A percentile compares a stretch with the other conserved stretches of the same genome.
Evolutionary conservation across 2,329 filamentous ascomycete genomes (phyloP).

Genomic region (Rhinocladiella mackenziei): DNA sequence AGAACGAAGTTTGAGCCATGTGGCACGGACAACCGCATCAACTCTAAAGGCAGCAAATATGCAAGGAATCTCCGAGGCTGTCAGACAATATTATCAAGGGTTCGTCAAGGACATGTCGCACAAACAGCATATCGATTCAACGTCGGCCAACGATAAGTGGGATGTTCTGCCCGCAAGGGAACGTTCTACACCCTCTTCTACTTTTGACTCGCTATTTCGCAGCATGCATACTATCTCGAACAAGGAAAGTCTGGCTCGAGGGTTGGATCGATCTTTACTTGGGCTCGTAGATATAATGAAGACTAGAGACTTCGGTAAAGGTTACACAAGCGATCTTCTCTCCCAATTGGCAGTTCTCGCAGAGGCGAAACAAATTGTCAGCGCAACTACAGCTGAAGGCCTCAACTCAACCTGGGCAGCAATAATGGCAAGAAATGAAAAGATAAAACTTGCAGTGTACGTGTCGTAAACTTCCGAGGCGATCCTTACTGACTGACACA

Average conservation of each 20-base stretch:
- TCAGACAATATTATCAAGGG: constrained; percentile 47
- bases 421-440: constrained; percentile 12
- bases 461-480: not conserved
- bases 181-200: not conserved
- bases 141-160: constrained; percentile 5
- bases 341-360: constrained; percentile 20
- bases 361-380: constrained; percentile 18
- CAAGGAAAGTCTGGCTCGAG: constrained; percentile 5
- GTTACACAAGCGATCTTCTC: constrained; percentile 3
- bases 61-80: constrained; percentile 76
- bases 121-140: no score
- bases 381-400: constrained; percentile 10
- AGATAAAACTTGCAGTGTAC: constrained; percentile 18
- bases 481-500: constrained; percentile 21
- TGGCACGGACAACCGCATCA: constrained; percentile 16
- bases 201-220: constrained; percentile 8
- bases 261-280: constrained; percentile 15
- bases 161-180: constrained; percentile 7
- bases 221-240: constrained; percentile 15
- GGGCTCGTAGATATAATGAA: constrained; percentile 1
- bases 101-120: not conserved
- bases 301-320: not conserved
- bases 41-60: constrained; percentile 72
- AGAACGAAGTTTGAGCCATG: constrained; percentile 48
- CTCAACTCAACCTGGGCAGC: constrained; percentile 13